Evolutionary conservation across 805 yeast species (phyloP).

Genomic region (Kurtzmaniella cleridarum): DNA sequence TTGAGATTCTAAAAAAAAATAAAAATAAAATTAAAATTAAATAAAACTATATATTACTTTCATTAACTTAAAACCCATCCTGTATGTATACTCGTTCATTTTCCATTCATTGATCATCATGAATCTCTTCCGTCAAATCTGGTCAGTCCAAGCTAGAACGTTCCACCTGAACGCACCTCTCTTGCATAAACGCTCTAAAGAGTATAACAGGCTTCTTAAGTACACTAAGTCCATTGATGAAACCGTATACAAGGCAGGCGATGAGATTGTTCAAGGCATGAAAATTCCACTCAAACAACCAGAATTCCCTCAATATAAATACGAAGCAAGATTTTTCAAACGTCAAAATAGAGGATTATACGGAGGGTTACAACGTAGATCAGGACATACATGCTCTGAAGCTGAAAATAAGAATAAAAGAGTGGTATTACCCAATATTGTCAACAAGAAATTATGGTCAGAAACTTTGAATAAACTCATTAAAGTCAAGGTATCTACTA

Average conservation of each 20-base stretch:
- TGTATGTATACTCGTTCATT: neutral
- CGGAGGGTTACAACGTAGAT: conserved; percentile 79
- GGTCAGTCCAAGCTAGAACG: conserved; percentile 1
- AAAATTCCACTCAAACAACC: conserved; percentile 17
- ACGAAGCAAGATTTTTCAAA: conserved; percentile 71
- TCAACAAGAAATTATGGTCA: conserved; percentile 75
- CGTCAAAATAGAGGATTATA: conserved; percentile 83
- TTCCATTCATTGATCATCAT: neutral
- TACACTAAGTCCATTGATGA: conserved; percentile 34
- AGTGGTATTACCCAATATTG: conserved; percentile 77
- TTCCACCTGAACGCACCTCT: conserved; percentile 1
- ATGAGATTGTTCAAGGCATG: conserved; percentile 22
- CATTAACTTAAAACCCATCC: too few relatives aligned
- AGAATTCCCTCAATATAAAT: conserved; percentile 33
- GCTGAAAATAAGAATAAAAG: conserved; percentile 66
- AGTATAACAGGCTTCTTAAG: conserved; percentile 34
- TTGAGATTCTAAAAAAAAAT: too few relatives aligned
- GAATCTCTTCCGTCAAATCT: conserved; percentile 1
- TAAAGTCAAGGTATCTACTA: conserved; percentile 62
- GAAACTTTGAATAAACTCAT: conserved; percentile 60
- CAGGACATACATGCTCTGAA: conserved; percentile 77
- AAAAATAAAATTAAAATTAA: too few relatives aligned
- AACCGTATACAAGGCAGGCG: conserved; percentile 31
- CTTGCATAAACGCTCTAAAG: conserved; percentile 14
- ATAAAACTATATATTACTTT: too few relatives aligned